A percentile compares a stretch with the other conserved stretches of the same genome.
phyloP scores from a whole-genome alignment of 805 yeast genomes.

The Brettanomyces sp. region DNA sequence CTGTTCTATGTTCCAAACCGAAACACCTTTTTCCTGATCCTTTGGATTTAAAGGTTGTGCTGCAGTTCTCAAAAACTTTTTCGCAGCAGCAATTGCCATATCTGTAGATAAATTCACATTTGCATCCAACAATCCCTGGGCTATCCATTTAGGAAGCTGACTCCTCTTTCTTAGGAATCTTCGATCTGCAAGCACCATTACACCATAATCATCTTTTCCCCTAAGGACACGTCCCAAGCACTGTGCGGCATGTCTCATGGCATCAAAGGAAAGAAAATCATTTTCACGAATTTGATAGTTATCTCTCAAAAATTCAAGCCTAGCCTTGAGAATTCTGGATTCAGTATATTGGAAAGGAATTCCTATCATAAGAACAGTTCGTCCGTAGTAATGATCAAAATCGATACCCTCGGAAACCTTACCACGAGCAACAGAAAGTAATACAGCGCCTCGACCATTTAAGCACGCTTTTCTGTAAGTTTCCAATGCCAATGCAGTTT shows the following conservation, averaged over 20 bases:
- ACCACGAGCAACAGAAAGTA: conserved; percentile 96
- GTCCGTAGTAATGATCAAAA: conserved; percentile 97
- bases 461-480: conserved; percentile 94
- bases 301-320: conserved; percentile 87
- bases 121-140: conserved; percentile 85
- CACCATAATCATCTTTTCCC: conserved; percentile 98
- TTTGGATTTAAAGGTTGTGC: conserved; percentile 89
- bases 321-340: conserved; percentile 88
- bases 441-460: conserved; percentile 95
- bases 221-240: conserved; percentile 94
- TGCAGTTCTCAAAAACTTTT: conserved; percentile 81
- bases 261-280: conserved; percentile 94
- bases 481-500: conserved; percentile 89
- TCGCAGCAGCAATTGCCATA: conserved; percentile 94
- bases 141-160: conserved; percentile 95
- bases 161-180: conserved; percentile 78
- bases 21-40: conserved; percentile 80
- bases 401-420: conserved; percentile 98
- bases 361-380: conserved; percentile 97
- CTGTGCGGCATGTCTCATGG: conserved; percentile 99
- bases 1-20: conserved; percentile 83
- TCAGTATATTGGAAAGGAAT: conserved; percentile 99
- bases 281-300: conserved; percentile 88
- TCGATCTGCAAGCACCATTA: conserved; percentile 95
- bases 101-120: conserved; percentile 90